Evolutionary conservation across 1,284 basidiomycete species (phyloP).

Genomic region (Coniferiporia weirii): DNA sequence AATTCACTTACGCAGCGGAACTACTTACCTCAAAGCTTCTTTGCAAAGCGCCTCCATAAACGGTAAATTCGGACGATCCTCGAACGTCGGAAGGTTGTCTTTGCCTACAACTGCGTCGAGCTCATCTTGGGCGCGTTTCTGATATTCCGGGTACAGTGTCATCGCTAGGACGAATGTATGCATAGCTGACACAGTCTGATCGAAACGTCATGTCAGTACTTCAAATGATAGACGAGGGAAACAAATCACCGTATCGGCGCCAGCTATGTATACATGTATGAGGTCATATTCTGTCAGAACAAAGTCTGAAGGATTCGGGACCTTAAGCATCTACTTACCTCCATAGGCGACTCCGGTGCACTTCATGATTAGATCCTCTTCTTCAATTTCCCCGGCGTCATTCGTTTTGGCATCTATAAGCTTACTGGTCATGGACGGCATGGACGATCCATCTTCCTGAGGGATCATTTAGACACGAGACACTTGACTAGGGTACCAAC

Average conservation of each 20-base stretch:
- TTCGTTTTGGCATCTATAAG: not conserved
- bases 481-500: not conserved
- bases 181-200: constrained; percentile 18
- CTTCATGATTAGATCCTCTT: constrained; percentile 9
- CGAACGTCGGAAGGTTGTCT: constrained; percentile 22
- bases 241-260: constrained; percentile 19
- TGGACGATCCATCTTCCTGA: constrained; percentile 6
- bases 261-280: no score
- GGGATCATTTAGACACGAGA: not conserved
- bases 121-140: constrained; percentile 22
- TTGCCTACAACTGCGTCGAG: constrained; percentile 23
- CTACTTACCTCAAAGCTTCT: constrained; percentile 19
- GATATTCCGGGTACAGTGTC: constrained; percentile 20
- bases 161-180: constrained; percentile 20
- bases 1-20: no score
- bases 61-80: constrained; percentile 21
- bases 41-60: constrained; percentile 23
- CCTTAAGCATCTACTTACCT: not conserved
- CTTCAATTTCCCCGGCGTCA: not conserved
- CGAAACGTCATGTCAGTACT: not conserved
- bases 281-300: not conserved
- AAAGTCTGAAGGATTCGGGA: not conserved
- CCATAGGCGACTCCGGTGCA: not conserved
- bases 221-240: not conserved
- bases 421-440: constrained; percentile 15